Evolutionary conservation across 495 filamentous ascomycete genomes (phyloP).

Genomic region (Podospora bellae-mahoneyi): DNA sequence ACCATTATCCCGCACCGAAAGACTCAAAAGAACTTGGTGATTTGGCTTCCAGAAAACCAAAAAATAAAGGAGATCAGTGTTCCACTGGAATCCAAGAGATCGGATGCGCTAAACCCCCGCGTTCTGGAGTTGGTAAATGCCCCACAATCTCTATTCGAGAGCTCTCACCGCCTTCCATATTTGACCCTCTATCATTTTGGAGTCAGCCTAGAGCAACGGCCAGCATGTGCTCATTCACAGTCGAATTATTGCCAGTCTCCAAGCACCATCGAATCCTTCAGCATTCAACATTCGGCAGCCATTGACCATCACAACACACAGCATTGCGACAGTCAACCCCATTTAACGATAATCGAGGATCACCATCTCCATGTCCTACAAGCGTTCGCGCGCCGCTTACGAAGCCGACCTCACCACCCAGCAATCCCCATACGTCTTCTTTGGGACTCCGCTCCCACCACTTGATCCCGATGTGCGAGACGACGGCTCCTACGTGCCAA

Average conservation of each 20-base stretch:
- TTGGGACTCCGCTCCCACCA: conserved; percentile 82
- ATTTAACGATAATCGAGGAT: no score
- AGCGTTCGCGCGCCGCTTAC: conserved; percentile 72
- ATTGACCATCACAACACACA: background rate
- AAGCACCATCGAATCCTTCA: background rate
- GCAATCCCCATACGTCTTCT: conserved; percentile 75
- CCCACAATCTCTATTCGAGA: background rate
- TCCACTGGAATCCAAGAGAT: background rate
- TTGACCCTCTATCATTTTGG: background rate
- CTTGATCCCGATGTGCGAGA: conserved; percentile 75
- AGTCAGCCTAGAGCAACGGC: no score
- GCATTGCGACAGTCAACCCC: background rate
- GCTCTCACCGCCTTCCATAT: conserved; percentile 12
- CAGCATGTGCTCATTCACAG: background rate
- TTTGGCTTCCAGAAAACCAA: background rate
- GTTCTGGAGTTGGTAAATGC: background rate
- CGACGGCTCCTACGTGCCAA: conserved; percentile 87
- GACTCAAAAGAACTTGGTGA: background rate
- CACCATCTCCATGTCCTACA: conserved; percentile 61
- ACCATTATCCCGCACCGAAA: background rate
- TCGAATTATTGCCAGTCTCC: background rate
- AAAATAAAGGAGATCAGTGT: background rate
- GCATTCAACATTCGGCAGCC: background rate
- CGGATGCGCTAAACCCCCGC: background rate
- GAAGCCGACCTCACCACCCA: conserved; percentile 72